phyloP scores from a whole-genome alignment of 495 filamentous ascomycete species.

The Oidiodendron maius region DNA sequence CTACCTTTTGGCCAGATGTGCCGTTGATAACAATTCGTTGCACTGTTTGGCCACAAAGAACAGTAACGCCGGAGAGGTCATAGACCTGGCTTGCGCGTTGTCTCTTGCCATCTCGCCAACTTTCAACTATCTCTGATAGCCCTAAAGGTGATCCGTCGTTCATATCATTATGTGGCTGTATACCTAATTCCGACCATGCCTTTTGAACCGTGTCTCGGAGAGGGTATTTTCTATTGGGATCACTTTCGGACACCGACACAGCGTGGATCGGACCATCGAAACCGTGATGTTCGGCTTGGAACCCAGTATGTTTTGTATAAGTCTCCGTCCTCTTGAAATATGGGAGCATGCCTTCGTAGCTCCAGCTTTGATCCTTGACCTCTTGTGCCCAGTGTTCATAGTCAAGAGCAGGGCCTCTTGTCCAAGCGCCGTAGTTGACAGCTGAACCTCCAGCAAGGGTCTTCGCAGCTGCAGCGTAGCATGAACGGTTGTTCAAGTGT shows the following conservation, averaged over 20 bases:
- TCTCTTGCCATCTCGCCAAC: neutral
- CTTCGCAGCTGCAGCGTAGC: slow-evolving; percentile 27
- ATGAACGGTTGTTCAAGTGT: slow-evolving; percentile 18
- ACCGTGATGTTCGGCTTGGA: slow-evolving; percentile 33
- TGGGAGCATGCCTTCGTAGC: slow-evolving; percentile 27
- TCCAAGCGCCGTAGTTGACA: slow-evolving; percentile 32
- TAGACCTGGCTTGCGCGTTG: neutral
- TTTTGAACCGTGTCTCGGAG: slow-evolving; percentile 19
- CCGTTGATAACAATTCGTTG: neutral
- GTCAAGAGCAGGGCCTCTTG: slow-evolving; percentile 29
- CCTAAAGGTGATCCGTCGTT: neutral
- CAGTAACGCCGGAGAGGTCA: neutral
- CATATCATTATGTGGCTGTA: slow-evolving; percentile 20
- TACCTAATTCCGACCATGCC: slow-evolving; percentile 23
- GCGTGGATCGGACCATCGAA: slow-evolving; percentile 35
- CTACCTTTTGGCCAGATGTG: neutral
- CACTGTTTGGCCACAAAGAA: neutral
- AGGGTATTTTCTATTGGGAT: slow-evolving; percentile 24
- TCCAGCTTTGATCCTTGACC: slow-evolving; percentile 32
- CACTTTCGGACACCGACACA: neutral
- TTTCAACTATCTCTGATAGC: neutral
- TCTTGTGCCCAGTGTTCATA: slow-evolving; percentile 33
- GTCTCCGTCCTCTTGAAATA: slow-evolving; percentile 30
- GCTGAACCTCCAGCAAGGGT: slow-evolving; percentile 29
- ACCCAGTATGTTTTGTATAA: slow-evolving; percentile 15